Evolutionary conservation across 2,329 filamentous ascomycete genomes (phyloP).

Genomic region (Chlorencoelia australis): DNA sequence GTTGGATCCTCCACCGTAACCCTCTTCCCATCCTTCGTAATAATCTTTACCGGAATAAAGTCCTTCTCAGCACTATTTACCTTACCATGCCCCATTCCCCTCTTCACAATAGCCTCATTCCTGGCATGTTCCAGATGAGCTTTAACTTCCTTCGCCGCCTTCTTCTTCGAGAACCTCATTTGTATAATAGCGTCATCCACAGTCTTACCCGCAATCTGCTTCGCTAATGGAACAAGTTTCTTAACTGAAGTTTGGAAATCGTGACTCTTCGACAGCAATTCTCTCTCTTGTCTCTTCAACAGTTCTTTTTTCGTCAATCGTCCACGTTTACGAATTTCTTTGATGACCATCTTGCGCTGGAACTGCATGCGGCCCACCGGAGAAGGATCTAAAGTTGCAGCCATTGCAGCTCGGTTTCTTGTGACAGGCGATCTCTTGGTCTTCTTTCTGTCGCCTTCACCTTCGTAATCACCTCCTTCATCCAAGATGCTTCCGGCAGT

Average conservation of each 20-base stretch:
- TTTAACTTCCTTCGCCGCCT: constrained; percentile 69
- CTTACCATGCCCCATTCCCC: constrained; percentile 71
- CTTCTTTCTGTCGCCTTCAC: constrained; percentile 17
- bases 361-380: constrained; percentile 62
- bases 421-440: constrained; percentile 10
- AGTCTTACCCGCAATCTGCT: constrained; percentile 88
- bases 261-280: constrained; percentile 50
- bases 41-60: constrained; percentile 45
- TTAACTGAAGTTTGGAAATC: constrained; percentile 79
- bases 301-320: constrained; percentile 55
- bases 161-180: constrained; percentile 95
- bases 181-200: constrained; percentile 87
- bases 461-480: constrained; percentile 29
- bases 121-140: constrained; percentile 73
- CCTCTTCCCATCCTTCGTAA: constrained; percentile 65
- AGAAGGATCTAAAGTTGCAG: constrained; percentile 61
- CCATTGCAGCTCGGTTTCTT: constrained; percentile 44
- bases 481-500: constrained; percentile 42
- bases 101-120: constrained; percentile 67
- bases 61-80: constrained; percentile 20
- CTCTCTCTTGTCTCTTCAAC: constrained; percentile 54
- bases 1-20: constrained; percentile 63
- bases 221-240: constrained; percentile 78
- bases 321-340: constrained; percentile 59
- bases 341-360: constrained; percentile 76